Conservation (phyloP, 2,329 filamentous ascomycete species). For the Arachnopeziza araneosa region DNA sequence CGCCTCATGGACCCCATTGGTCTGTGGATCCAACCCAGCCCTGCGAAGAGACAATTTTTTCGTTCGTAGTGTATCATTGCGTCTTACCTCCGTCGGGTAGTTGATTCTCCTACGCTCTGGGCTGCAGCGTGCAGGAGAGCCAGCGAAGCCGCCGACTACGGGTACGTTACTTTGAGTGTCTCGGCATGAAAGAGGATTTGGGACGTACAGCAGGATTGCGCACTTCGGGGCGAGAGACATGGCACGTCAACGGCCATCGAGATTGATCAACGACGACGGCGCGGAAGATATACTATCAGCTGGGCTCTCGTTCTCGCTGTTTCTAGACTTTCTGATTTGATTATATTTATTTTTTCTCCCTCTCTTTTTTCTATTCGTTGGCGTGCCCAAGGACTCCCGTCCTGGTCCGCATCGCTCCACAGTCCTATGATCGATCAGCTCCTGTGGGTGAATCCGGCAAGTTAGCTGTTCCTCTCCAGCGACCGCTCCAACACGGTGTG, state of each 20-base stretch:
- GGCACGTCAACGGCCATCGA: neutral
- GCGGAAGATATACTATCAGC: neutral
- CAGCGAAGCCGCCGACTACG: neutral
- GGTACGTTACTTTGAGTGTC: neutral
- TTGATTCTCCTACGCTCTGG: neutral
- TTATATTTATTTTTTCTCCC: too few species aligned
- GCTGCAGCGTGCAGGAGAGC: neutral
- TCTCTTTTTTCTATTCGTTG: too few species aligned
- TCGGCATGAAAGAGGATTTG: neutral
- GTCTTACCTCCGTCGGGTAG: neutral
- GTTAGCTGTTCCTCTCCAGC: neutral
- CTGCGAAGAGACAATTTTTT: neutral
- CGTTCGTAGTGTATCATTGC: neutral
- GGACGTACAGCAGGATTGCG: neutral
- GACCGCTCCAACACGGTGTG: neutral
- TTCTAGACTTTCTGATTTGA: neutral
- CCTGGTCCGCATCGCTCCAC: neutral
- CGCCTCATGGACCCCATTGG: neutral
- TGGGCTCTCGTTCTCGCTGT: neutral
- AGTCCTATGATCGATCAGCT: neutral
- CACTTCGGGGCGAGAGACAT: neutral
- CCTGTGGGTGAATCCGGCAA: too few species aligned
- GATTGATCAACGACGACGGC: too few species aligned
- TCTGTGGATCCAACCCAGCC: neutral
- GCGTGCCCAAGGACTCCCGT: too few species aligned